A percentile compares a stretch with the other conserved stretches of the same genome.
Evolutionary conservation across 345 rosid genomes (phyloP).

Genomic region (Camelina hispida): DNA sequence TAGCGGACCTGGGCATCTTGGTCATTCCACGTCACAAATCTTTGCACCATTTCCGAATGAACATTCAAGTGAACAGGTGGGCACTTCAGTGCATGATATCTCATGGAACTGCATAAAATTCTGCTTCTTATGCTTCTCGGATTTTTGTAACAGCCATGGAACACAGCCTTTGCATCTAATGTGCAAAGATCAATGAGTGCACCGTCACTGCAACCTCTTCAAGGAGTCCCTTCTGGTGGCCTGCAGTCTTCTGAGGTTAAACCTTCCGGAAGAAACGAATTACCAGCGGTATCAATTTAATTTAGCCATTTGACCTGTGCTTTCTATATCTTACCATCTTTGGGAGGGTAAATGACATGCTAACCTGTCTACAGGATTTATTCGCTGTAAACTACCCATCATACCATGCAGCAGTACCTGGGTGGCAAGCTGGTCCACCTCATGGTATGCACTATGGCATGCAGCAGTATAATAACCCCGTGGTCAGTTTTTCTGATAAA

Average conservation of each 20-base stretch:
- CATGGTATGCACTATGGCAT: slow-evolving; percentile 62
- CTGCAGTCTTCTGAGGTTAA: slow-evolving; percentile 56
- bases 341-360: neutral
- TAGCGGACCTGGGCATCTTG: slow-evolving; percentile 45
- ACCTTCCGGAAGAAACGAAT: slow-evolving; percentile 66
- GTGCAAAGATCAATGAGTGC: slow-evolving; percentile 52
- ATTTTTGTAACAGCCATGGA: slow-evolving; percentile 62
- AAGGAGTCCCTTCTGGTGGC: slow-evolving; percentile 45
- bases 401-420: slow-evolving; percentile 58
- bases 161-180: slow-evolving; percentile 47
- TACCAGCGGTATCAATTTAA: slow-evolving; percentile 68
- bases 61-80: slow-evolving; percentile 66
- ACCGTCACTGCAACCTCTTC: slow-evolving; percentile 54
- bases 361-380: slow-evolving; percentile 66
- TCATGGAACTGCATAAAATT: slow-evolving; percentile 12
- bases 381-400: slow-evolving; percentile 64
- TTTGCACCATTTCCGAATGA: slow-evolving; percentile 52
- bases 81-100: slow-evolving; percentile 24
- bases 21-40: slow-evolving; percentile 54
- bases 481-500: slow-evolving; percentile 46
- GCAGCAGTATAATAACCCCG: slow-evolving; percentile 64
- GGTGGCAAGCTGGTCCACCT: slow-evolving; percentile 81
- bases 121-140: slow-evolving; percentile 20
- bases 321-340: neutral
- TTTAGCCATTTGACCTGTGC: neutral